Evolutionary conservation across 768 basidiomycete species (phyloP), one percentile per base, ranked within the genome.

Genomic region (Lactarius deliciosus): DNA sequence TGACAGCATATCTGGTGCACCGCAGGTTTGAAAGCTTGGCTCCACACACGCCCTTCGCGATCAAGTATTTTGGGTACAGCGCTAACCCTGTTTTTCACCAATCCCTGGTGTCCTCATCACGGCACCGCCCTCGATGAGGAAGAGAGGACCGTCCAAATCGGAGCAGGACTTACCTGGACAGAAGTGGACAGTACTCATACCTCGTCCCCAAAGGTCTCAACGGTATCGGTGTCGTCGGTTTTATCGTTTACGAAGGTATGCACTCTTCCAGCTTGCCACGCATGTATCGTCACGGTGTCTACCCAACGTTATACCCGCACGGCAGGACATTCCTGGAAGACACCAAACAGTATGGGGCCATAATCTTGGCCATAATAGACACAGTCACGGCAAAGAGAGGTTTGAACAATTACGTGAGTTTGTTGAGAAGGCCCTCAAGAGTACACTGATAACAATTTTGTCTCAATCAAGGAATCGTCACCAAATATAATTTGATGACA

Each of bases 31-130:
- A 16, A n/a, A 40, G 20, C 20, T 58, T 13, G 20, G 11, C n/a
- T 13, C 11, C 2, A 34, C 57, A 22, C 57, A 40, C 22, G 15
- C 36, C n/a, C 20, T 58, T 58, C n/a, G 57, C 57, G 63, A 61
- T 72, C 58, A 72, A 72, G 60, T 63, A 65, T 13, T 71, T 68
- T 28, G 71, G 71, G 3, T 65, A 72, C 55, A 25, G 58, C 7
- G 25, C 57, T 4, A 70, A 69, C 54, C 60, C n/a, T 5, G 71
- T 11, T 69, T 72, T 66, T 70, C 68, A 47, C 72, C 72, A 10
- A 72, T 71, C 6, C 38, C 69, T 3, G 71, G 72, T 28, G 64
- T 72, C 22, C 70, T 66, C 20, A 72, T 72, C 34, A 38, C 69
- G 54, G 54, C 2, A 62, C 61, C 40, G 53, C 38, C 18, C 59